A percentile compares a stretch with the other conserved stretches of the same genome.
Conservation (phyloP, 176 grass and related monocot genomes). For the Oryza coarctata region DNA sequence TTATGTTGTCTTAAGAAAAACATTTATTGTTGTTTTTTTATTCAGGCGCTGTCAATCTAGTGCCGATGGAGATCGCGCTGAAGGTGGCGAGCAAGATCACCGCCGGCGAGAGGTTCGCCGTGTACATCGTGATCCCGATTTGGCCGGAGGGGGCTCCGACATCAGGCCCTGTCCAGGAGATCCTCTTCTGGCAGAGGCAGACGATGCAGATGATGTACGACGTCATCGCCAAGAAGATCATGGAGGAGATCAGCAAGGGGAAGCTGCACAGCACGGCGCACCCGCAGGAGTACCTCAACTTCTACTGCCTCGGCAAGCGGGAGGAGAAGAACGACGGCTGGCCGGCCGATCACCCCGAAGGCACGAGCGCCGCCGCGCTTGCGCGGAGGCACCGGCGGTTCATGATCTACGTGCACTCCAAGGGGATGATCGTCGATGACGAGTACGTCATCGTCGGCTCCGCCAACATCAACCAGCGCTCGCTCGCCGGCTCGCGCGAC, state of each 20-base stretch:
- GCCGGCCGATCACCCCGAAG: background rate
- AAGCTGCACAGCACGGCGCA: background rate
- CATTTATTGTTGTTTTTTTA: no score
- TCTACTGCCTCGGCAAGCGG: conserved; percentile 93
- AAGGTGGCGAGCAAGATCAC: conserved; percentile 48
- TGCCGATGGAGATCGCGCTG: conserved; percentile 67
- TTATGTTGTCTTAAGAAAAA: no score
- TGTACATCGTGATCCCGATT: conserved; percentile 51
- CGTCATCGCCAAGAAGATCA: conserved; percentile 38
- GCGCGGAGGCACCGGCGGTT: conserved; percentile 54
- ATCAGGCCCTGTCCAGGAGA: conserved; percentile 25
- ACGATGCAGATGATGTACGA: conserved; percentile 89
- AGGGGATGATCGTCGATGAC: conserved; percentile 93
- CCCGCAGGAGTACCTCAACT: conserved; percentile 74
- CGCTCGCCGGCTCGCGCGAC: conserved; percentile 72
- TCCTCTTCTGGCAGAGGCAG: conserved; percentile 69
- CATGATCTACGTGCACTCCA: conserved; percentile 94
- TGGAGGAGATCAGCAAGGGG: background rate
- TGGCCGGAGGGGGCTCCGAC: conserved; percentile 41
- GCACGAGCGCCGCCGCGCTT: conserved; percentile 10
- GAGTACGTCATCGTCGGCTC: conserved; percentile 89
- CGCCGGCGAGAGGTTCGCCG: conserved; percentile 44
- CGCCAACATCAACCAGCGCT: conserved; percentile 93
- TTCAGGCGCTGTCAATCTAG: conserved; percentile 40
- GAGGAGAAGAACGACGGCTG: background rate